Conservation (phyloP, 1,139 yeast genomes). For the Saccharomyces hybrid region DNA sequence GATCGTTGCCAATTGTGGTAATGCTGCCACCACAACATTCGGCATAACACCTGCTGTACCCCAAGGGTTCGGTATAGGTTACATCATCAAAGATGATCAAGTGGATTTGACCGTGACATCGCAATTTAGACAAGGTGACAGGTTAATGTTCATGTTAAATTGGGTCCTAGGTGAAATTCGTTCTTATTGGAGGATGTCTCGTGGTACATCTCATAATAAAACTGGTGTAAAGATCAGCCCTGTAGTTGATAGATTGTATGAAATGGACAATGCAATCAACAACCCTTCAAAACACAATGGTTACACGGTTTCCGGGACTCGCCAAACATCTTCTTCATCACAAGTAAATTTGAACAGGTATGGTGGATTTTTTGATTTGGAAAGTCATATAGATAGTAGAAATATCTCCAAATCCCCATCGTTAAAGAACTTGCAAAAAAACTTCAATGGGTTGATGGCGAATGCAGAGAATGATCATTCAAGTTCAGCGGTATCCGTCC, state of each 20-base stretch:
- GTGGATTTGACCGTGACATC: constrained; percentile 59
- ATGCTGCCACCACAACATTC: constrained; percentile 63
- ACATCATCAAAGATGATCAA: constrained; percentile 59
- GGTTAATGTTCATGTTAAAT: constrained; percentile 56
- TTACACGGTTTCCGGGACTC: not conserved
- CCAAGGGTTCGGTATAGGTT: constrained; percentile 72
- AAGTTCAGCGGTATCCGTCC: constrained; percentile 17
- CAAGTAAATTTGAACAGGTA: constrained; percentile 46
- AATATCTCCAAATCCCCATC: constrained; percentile 20
- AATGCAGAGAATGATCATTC: constrained; percentile 16
- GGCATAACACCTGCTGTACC: constrained; percentile 72
- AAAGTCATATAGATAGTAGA: constrained; percentile 36
- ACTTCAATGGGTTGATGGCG: constrained; percentile 5
- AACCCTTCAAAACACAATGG: constrained; percentile 16
- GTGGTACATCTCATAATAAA: constrained; percentile 33
- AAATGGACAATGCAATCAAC: constrained; percentile 26
- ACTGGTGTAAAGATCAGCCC: constrained; percentile 31
- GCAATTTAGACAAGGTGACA: constrained; percentile 63
- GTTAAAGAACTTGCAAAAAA: constrained; percentile 13
- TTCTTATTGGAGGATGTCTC: constrained; percentile 36
- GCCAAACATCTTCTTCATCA: constrained; percentile 16
- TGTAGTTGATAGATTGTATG: constrained; percentile 29
- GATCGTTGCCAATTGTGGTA: constrained; percentile 61
- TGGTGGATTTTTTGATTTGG: constrained; percentile 69
- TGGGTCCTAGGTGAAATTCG: constrained; percentile 52